Evolutionary conservation across 345 rosid genomes (phyloP), one percentile per base, ranked within the genome.

Genomic region (Populus euphratica): DNA sequence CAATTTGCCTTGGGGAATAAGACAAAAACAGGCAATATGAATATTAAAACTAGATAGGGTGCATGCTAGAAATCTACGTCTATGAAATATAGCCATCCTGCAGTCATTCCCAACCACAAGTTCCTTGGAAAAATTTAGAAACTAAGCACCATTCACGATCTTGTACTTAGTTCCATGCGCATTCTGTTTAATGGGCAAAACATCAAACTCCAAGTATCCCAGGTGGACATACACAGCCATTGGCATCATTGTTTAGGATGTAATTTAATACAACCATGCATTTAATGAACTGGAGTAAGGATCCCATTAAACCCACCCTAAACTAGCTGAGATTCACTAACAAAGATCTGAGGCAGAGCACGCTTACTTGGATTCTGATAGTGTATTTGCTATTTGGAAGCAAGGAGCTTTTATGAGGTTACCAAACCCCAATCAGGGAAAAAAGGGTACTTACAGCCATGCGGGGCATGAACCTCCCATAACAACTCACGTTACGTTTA

Each of bases 381-480:
- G 70, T 61, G 43, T 29, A 71, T 63, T 20, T 44, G 62, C 70
- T 35, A 61, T 17, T 49, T 27, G 65, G 50, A 35, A 33, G 5
- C 39, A 69, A 14, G 16, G 68, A 64, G 13, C 76, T 66, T 66
- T 64, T 38, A 17, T 10, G 71, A 23, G 72, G 70, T 14, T 50
- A 25, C 29, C 63, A 27, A 6, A 54, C 13, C 54, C 17, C 21
- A 54, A 59, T 54, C 36, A 21, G 13, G 18, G 33, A n/a, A 77
- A 21, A 2, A 29, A 12, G 5, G 1, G 14, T 77, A 94, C 99
- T 96, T 89, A 96, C 99, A 78, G 86, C 90, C 96, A 89, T 94
- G 76, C 98, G 97, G 76, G 99, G 97, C 99, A 90, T 94, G 84
- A 86, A 89, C 82, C 92, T 91, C 41, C 99, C 99, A 83, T 96